These are phyloP conservation scores for Pestalotiopsis sp. DNA, from an alignment of 2,329 filamentous ascomycete genomes.

Conservation along the genomic window DNA sequence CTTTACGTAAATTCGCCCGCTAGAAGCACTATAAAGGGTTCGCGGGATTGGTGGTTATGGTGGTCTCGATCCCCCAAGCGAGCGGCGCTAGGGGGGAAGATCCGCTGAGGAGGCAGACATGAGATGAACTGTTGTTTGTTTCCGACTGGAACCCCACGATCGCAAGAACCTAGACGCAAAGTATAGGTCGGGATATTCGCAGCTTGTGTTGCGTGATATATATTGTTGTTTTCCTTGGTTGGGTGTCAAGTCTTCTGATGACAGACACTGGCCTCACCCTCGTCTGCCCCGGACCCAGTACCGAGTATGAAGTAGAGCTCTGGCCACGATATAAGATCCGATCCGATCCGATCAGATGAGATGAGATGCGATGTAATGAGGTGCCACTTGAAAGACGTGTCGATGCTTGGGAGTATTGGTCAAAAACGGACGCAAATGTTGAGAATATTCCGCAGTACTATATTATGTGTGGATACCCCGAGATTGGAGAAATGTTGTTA, in stretches of 20 bases:
- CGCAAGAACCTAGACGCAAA: not conserved
- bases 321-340: too few species aligned
- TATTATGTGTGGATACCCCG: too few species aligned
- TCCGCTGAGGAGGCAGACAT: not conserved
- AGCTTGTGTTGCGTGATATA: not conserved
- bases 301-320: too few species aligned
- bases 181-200: not conserved
- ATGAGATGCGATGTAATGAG: too few species aligned
- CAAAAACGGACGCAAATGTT: too few species aligned
- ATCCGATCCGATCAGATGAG: too few species aligned
- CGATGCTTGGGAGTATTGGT: too few species aligned
- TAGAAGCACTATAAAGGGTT: not conserved
- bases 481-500: too few species aligned
- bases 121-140: not conserved
- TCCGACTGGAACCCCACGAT: not conserved
- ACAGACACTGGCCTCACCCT: too few species aligned
- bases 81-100: not conserved
- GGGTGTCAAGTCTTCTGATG: not conserved
- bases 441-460: too few species aligned
- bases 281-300: too few species aligned
- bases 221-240: not conserved
- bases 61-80: not conserved
- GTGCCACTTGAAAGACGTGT: too few species aligned
- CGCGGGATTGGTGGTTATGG: not conserved
- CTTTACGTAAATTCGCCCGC: not conserved